Evolutionary conservation across 2,329 filamentous ascomycete genomes (phyloP).

Genomic region (Trichophyton equinum): DNA sequence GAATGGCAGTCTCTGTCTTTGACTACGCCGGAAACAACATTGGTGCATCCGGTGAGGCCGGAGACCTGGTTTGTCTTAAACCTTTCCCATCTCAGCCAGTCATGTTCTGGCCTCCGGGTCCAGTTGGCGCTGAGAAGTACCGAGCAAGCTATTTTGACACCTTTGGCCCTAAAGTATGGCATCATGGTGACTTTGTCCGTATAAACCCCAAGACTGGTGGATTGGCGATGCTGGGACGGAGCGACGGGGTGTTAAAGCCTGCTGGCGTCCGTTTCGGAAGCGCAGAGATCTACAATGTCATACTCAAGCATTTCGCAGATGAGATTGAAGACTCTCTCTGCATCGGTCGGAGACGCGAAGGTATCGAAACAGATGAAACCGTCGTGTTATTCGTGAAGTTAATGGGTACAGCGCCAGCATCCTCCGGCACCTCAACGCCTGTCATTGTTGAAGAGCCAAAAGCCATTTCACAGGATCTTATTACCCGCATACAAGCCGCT

Average conservation of each 20-base stretch:
- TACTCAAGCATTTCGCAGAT: constrained; percentile 66
- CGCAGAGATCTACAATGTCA: constrained; percentile 92
- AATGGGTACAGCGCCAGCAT: constrained; percentile 24
- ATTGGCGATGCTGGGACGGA: constrained; percentile 80
- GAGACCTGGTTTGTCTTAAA: constrained; percentile 74
- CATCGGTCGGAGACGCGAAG: constrained; percentile 59
- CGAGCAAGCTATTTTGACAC: constrained; percentile 74
- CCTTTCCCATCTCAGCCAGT: constrained; percentile 88
- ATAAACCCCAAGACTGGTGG: constrained; percentile 61
- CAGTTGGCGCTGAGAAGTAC: constrained; percentile 63
- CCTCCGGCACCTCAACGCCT: constrained; percentile 11
- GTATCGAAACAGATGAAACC: constrained; percentile 65
- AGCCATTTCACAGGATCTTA: constrained; percentile 48
- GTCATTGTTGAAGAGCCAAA: constrained; percentile 30
- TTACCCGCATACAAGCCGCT: constrained; percentile 49
- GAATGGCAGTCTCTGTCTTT: constrained; percentile 57
- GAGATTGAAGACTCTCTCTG: constrained; percentile 79
- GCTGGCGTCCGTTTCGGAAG: constrained; percentile 83
- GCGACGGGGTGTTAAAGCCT: constrained; percentile 87
- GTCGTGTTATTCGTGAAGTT: constrained; percentile 84
- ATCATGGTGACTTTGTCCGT: constrained; percentile 84
- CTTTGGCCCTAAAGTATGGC: constrained; percentile 61
- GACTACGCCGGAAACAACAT: constrained; percentile 48
- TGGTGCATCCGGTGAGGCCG: constrained; percentile 53
- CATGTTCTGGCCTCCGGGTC: constrained; percentile 63